Evolutionary conservation across 495 filamentous ascomycete species (phyloP).

Genomic region (Penicillium lividum): DNA sequence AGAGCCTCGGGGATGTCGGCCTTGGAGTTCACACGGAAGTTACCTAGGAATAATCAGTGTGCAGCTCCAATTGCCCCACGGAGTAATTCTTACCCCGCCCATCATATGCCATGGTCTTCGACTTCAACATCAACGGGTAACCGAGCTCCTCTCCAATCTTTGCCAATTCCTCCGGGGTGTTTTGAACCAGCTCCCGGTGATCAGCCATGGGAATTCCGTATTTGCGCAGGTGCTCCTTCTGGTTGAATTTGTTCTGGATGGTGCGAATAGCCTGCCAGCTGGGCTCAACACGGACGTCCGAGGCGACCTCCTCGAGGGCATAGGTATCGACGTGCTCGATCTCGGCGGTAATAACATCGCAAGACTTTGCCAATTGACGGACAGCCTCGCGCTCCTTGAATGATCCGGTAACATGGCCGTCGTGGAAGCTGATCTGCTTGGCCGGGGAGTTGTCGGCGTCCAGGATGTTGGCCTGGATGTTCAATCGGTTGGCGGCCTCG

Average conservation of each 20-base stretch:
- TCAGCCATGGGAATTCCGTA: constrained; percentile 71
- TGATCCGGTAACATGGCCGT: constrained; percentile 76
- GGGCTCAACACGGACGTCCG: constrained; percentile 70
- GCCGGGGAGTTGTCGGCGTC: constrained; percentile 80
- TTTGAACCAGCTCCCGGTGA: constrained; percentile 59
- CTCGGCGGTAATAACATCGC: constrained; percentile 90
- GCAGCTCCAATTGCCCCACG: neutral
- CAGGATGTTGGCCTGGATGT: constrained; percentile 77
- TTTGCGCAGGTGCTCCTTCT: constrained; percentile 77
- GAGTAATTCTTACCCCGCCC: constrained; percentile 59
- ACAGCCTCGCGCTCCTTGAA: constrained; percentile 80
- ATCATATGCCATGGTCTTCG: constrained; percentile 90
- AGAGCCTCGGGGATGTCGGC: constrained; percentile 70
- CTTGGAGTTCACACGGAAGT: constrained; percentile 70
- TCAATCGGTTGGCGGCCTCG: constrained; percentile 83
- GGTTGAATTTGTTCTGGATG: constrained; percentile 95
- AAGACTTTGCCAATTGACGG: constrained; percentile 70
- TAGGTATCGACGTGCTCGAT: constrained; percentile 97
- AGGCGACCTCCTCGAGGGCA: constrained; percentile 80
- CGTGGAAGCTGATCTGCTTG: constrained; percentile 82
- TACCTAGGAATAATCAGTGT: constrained; percentile 48
- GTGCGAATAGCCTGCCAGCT: constrained; percentile 84
- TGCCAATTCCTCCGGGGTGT: constrained; percentile 58
- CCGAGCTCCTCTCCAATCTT: constrained; percentile 66
- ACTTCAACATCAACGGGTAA: constrained; percentile 94